Conservation (phyloP, 2,329 filamentous ascomycete genomes). For the Cladosporium sp. region DNA sequence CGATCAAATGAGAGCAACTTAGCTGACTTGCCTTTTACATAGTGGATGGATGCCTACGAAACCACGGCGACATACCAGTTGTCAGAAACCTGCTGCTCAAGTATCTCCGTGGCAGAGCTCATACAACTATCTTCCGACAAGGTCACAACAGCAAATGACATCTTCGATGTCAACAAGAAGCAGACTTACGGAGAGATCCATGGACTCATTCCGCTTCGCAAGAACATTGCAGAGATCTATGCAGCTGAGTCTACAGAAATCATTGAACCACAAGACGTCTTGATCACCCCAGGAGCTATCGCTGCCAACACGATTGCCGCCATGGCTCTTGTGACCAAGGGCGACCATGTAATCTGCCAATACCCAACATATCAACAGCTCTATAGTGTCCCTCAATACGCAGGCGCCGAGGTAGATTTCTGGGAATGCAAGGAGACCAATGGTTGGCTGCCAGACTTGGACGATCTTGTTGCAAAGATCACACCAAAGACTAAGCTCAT, state of each 20-base stretch:
- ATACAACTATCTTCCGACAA: slow-evolving; percentile 60
- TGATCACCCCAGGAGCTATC: slow-evolving; percentile 80
- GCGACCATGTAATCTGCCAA: slow-evolving; percentile 83
- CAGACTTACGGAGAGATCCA: slow-evolving; percentile 75
- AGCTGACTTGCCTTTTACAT: background rate
- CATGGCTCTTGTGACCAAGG: slow-evolving; percentile 69
- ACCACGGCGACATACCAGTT: slow-evolving; percentile 64
- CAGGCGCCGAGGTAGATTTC: slow-evolving; percentile 75
- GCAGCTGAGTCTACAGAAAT: background rate
- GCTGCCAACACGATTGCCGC: slow-evolving; percentile 78
- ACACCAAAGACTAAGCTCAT: slow-evolving; percentile 71
- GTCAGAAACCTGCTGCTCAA: slow-evolving; percentile 76
- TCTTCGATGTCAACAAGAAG: slow-evolving; percentile 55
- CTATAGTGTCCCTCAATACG: slow-evolving; percentile 70
- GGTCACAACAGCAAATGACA: slow-evolving; percentile 42
- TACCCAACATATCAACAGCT: slow-evolving; percentile 87
- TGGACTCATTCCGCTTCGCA: slow-evolving; percentile 65
- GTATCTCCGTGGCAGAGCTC: slow-evolving; percentile 71
- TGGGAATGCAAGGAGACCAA: slow-evolving; percentile 57
- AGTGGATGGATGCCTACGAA: slow-evolving; percentile 61
- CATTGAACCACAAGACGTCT: slow-evolving; percentile 58
- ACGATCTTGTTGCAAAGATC: slow-evolving; percentile 66
- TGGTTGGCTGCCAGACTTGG: slow-evolving; percentile 68
- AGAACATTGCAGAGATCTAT: slow-evolving; percentile 43
- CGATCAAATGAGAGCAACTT: background rate